Evolutionary conservation across 352 stramenopile species (phyloP).

Genomic region (Pythium volutum): DNA sequence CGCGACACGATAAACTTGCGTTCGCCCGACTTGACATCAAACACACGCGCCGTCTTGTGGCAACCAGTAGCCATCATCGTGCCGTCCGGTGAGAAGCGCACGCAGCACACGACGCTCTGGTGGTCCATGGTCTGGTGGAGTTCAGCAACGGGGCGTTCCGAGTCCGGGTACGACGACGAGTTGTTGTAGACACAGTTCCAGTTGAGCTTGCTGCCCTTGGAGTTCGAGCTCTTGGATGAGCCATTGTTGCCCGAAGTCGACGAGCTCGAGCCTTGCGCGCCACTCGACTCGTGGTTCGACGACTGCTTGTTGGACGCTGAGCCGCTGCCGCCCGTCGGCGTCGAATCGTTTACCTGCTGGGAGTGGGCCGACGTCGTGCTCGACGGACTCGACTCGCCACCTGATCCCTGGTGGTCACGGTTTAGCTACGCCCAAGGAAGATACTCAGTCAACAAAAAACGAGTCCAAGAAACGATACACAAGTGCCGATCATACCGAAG

Average conservation of each 20-base stretch:
- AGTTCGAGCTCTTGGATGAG: conserved; percentile 73
- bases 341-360: conserved; percentile 27
- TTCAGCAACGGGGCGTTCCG: conserved; percentile 74
- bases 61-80: conserved; percentile 85
- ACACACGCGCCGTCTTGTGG: conserved; percentile 85
- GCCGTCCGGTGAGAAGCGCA: conserved; percentile 80
- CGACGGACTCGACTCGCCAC: conserved; percentile 54
- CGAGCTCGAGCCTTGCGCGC: conserved; percentile 10
- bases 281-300: conserved; percentile 18
- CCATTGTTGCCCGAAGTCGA: conserved; percentile 30
- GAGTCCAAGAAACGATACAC: conserved; percentile 5
- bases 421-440: conserved; percentile 39
- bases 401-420: conserved; percentile 45
- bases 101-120: conserved; percentile 86
- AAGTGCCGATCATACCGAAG: conserved; percentile 34
- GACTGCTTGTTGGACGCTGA: conserved; percentile 25
- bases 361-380: conserved; percentile 28
- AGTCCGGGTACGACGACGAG: conserved; percentile 65
- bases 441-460: not conserved
- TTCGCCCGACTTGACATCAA: conserved; percentile 82
- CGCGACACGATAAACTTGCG: conserved; percentile 80
- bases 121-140: conserved; percentile 89
- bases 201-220: conserved; percentile 80
- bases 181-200: conserved; percentile 85
- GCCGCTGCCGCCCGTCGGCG: conserved; percentile 24